Percentiles rank a stretch among this genome's conserved stretches.
Evolutionary conservation across 2,329 filamentous ascomycete species (phyloP).

Genomic region (Botryotinia narcissicola): DNA sequence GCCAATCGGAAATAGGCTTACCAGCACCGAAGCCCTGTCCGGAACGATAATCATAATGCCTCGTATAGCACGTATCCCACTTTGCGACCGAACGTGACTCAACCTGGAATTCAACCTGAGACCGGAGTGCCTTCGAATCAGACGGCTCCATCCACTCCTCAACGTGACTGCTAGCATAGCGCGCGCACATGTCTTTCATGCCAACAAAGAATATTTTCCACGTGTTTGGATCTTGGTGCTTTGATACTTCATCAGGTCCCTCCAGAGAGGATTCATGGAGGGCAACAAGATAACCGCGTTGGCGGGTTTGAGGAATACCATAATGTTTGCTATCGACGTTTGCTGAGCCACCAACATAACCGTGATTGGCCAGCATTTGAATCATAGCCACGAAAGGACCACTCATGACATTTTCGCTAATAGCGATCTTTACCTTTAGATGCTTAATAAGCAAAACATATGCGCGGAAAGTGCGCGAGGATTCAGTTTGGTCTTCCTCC

Average conservation of each 20-base stretch:
- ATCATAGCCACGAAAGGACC: slow-evolving; percentile 53
- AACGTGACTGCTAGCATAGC: slow-evolving; percentile 60
- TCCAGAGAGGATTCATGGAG: slow-evolving; percentile 41
- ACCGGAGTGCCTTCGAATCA: slow-evolving; percentile 38
- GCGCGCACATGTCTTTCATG: slow-evolving; percentile 35
- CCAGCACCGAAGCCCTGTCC: slow-evolving; percentile 48
- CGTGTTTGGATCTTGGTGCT: slow-evolving; percentile 2
- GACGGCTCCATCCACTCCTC: slow-evolving; percentile 58
- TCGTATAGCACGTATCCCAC: slow-evolving; percentile 36
- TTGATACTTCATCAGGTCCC: no score
- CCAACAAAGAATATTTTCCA: not conserved
- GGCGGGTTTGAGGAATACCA: slow-evolving; percentile 69
- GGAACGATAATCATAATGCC: slow-evolving; percentile 57
- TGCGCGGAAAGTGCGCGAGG: slow-evolving; percentile 61
- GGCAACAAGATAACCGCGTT: slow-evolving; percentile 58
- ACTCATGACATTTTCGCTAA: slow-evolving; percentile 68
- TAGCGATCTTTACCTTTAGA: slow-evolving; percentile 59
- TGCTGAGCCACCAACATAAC: slow-evolving; percentile 52
- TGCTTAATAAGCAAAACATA: slow-evolving; percentile 56
- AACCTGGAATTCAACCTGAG: not conserved
- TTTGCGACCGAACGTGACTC: slow-evolving; percentile 37
- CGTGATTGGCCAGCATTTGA: slow-evolving; percentile 39
- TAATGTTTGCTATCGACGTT: slow-evolving; percentile 67
- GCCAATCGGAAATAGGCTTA: slow-evolving; percentile 57
- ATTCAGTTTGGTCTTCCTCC: slow-evolving; percentile 55